phyloP scores from a whole-genome alignment of 352 stramenopile genomes.

The Globisporangium sylvaticum region DNA sequence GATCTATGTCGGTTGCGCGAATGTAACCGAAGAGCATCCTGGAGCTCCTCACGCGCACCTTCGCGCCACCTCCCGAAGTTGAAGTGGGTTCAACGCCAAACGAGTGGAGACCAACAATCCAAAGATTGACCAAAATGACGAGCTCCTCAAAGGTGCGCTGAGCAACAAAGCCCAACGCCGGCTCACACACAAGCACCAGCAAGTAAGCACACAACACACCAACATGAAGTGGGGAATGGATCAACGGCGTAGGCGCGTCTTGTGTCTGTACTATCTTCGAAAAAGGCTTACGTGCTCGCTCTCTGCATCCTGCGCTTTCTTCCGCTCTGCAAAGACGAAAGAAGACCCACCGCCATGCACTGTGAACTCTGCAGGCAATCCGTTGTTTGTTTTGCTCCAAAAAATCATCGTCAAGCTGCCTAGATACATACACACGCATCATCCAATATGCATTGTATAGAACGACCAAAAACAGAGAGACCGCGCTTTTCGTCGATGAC shows the following conservation, averaged over 20 bases:
- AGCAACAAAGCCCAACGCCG: neutral
- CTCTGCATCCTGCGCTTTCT: neutral
- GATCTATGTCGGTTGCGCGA: constrained; percentile 2
- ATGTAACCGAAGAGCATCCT: neutral
- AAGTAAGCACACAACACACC: neutral
- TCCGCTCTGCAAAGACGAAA: neutral
- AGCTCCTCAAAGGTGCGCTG: neutral
- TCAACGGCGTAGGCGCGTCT: neutral
- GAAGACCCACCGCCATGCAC: neutral
- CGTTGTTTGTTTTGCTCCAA: neutral
- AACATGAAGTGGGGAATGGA: neutral
- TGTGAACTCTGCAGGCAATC: neutral
- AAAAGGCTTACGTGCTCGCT: neutral
- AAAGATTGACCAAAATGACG: neutral
- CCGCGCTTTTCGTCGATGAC: constrained; percentile 2
- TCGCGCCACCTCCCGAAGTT: constrained; percentile 3
- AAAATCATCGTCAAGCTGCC: constrained; percentile 8
- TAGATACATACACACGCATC: constrained; percentile 12
- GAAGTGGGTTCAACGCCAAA: constrained; percentile 4
- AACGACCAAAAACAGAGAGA: constrained; percentile 16
- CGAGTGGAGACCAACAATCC: neutral
- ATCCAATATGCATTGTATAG: constrained; percentile 15
- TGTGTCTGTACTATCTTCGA: neutral
- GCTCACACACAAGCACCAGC: neutral
- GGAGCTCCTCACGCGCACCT: neutral